These are phyloP conservation scores for Prunus persica DNA, from an alignment of 306 rosid species.

Conservation along the genomic window Prunus_persica_NCBIv2 NC_034009.1:36366001-36366500, in stretches of 20 bases:
- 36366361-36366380: constrained; percentile 87
- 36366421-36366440: constrained; percentile 51
- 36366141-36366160: constrained; percentile 92
- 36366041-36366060: constrained; percentile 84
- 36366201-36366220: constrained; percentile 59
- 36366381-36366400: constrained; percentile 91
- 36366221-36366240: constrained; percentile 66
- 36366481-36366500: not conserved
- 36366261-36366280: constrained; percentile 72
- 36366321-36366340: constrained; percentile 73
- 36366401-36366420: constrained; percentile 61
- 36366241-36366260: constrained; percentile 79
- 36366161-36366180: constrained; percentile 71
- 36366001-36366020: constrained; percentile 35
- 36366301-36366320: constrained; percentile 58
- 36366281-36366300: constrained; percentile 64
- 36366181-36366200: constrained; percentile 61
- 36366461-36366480: constrained; percentile 39
- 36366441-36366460: constrained; percentile 70
- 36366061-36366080: constrained; percentile 62
- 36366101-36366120: constrained; percentile 73
- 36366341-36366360: constrained; percentile 63
- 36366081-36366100: constrained; percentile 88
- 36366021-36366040: constrained; percentile 88
- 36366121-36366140: constrained; percentile 64